These are phyloP conservation scores for Malania oleifera DNA, from an alignment of 164 flowering plant species.

Conservation along the genomic window DNA sequence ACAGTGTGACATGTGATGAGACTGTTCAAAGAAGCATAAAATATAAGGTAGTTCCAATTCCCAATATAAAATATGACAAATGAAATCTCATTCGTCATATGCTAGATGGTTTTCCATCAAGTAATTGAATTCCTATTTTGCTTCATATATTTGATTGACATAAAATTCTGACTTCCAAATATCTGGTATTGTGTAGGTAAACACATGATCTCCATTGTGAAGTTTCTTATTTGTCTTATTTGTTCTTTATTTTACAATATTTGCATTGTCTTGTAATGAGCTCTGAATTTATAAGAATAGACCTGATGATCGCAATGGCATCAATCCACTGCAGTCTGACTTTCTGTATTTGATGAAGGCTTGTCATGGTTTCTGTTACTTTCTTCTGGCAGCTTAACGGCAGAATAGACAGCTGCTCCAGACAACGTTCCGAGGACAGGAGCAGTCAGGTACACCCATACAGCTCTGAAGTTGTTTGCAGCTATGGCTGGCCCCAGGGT, in stretches of 20 bases:
- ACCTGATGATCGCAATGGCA: background rate
- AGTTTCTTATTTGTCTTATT: too few relatives aligned
- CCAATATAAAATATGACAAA: too few relatives aligned
- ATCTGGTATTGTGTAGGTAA: too few relatives aligned
- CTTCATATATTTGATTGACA: too few relatives aligned
- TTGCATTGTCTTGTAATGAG: background rate
- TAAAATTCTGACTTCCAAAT: too few relatives aligned
- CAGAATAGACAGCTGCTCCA: slow-evolving; percentile 68
- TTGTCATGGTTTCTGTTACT: slow-evolving; percentile 24
- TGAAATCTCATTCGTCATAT: too few relatives aligned
- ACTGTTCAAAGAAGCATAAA: too few relatives aligned
- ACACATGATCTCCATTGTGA: too few relatives aligned
- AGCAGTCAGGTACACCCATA: slow-evolving; percentile 79
- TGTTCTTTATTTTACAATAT: background rate
- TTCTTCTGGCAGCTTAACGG: slow-evolving; percentile 60
- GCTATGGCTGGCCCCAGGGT: slow-evolving; percentile 87
- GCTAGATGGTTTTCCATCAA: too few relatives aligned
- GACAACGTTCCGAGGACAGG: slow-evolving; percentile 70
- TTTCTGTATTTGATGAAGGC: slow-evolving; percentile 27
- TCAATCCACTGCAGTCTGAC: slow-evolving; percentile 38
- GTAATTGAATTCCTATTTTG: too few relatives aligned
- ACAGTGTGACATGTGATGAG: too few relatives aligned
- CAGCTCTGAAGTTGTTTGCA: slow-evolving; percentile 62
- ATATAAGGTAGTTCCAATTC: too few relatives aligned
- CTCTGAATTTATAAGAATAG: background rate